A percentile compares a stretch with the other conserved stretches of the same genome.
Conservation (phyloP, 441 rosid genomes). For the Syzygium malaccense region DNA sequence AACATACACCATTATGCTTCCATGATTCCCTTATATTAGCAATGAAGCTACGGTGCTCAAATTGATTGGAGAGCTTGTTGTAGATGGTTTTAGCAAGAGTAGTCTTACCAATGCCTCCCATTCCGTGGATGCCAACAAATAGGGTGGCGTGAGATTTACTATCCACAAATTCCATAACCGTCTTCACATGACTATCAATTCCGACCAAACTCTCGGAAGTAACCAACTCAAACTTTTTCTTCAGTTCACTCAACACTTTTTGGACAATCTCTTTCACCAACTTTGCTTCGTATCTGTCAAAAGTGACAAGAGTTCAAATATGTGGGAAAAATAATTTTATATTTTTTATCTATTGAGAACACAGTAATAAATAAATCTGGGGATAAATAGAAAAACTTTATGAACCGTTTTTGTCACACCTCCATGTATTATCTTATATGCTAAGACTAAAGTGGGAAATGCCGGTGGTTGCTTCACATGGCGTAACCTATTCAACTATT, state of each 20-base stretch:
- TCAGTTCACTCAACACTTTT: background rate
- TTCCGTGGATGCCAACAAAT: background rate
- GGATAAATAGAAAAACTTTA: background rate
- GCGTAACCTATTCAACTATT: background rate
- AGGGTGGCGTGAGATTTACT: background rate
- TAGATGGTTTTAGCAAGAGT: background rate
- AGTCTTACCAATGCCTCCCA: background rate
- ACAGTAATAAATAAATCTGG: background rate
- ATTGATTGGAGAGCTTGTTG: background rate
- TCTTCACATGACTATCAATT: background rate
- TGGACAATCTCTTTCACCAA: background rate
- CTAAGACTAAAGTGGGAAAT: background rate
- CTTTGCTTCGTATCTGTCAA: background rate
- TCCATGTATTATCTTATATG: background rate
- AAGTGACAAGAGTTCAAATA: background rate
- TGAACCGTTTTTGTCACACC: background rate
- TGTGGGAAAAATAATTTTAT: background rate
- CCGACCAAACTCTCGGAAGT: background rate
- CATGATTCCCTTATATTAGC: background rate
- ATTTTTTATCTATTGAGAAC: background rate
- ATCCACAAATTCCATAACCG: background rate
- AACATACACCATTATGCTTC: rapidly evolving
- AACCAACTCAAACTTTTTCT: background rate
- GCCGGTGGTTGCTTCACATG: background rate
- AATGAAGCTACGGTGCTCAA: background rate